Evolutionary conservation across 2,329 filamentous ascomycete genomes (phyloP).

Genomic region (Aspergillus novoparasiticus): DNA sequence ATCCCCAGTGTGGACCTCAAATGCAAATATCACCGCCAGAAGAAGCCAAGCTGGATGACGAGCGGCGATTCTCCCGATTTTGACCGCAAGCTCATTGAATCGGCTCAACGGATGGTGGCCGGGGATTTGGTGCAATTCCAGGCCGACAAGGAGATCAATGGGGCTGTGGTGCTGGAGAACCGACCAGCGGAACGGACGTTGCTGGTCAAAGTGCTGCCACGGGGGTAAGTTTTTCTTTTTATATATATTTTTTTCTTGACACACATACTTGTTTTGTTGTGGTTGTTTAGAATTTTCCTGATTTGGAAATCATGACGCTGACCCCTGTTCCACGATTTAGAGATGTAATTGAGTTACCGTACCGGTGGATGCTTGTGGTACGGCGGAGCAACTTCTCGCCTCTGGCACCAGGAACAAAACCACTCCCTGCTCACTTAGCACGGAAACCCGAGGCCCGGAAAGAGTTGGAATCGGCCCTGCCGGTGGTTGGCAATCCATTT

Average conservation of each 20-base stretch:
- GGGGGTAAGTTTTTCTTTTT: constrained; percentile 63
- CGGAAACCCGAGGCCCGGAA: constrained; percentile 56
- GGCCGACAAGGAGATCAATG: constrained; percentile 83
- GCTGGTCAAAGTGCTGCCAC: constrained; percentile 80
- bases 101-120: constrained; percentile 67
- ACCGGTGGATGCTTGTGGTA: constrained; percentile 52
- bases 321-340: constrained; percentile 25
- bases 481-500: constrained; percentile 67
- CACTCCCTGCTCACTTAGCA: constrained; percentile 50
- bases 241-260: constrained; percentile 4
- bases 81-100: constrained; percentile 67
- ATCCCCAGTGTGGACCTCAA: constrained; percentile 90
- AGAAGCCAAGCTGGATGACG: constrained; percentile 76
- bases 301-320: constrained; percentile 18
- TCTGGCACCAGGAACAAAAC: constrained; percentile 48
- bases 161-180: constrained; percentile 85
- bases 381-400: constrained; percentile 53
- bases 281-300: constrained; percentile 15
- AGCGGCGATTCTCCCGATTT: constrained; percentile 67
- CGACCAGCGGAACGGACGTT: constrained; percentile 72
- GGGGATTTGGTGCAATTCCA: constrained; percentile 88
- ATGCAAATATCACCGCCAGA: constrained; percentile 90
- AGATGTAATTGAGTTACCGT: constrained; percentile 64
- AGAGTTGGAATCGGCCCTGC: constrained; percentile 62
- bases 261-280: not conserved